Evolutionary conservation across 140 eudicot genomes (phyloP).

Genomic region (Senecio squalidus): DNA sequence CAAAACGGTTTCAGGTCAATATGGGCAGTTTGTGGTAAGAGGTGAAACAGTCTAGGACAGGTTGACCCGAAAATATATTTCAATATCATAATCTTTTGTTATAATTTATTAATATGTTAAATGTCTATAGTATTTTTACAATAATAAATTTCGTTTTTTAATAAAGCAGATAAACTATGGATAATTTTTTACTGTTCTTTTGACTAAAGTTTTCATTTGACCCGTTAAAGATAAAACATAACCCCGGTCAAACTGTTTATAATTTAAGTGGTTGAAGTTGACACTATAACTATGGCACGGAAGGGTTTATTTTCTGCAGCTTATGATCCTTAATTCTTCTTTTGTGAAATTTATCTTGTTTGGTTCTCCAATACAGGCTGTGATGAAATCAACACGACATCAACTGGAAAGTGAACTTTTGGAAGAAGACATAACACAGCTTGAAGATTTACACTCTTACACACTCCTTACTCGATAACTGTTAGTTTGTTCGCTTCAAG

Average conservation of each 20-base stretch:
- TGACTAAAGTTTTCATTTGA: background rate
- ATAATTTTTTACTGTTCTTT: background rate
- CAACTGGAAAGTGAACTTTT: conserved; percentile 88
- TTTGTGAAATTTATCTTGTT: background rate
- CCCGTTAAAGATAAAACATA: background rate
- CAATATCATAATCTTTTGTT: no score
- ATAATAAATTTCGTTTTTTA: background rate
- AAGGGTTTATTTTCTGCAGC: background rate
- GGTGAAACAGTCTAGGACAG: no score
- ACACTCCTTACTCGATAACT: conserved; percentile 55
- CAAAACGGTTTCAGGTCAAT: no score
- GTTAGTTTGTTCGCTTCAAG: conserved; percentile 22
- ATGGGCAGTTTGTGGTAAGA: no score
- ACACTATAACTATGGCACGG: background rate
- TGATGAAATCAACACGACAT: conserved; percentile 95
- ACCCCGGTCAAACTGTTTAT: background rate
- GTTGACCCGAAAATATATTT: no score
- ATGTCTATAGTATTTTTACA: no score
- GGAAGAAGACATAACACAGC: conserved; percentile 61
- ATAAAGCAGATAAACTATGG: no score
- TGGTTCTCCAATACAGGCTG: conserved; percentile 44
- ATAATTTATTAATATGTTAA: background rate
- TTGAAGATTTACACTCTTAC: conserved; percentile 84
- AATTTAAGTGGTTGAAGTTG: background rate
- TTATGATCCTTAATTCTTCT: background rate